Percentiles rank a stretch among this genome's conserved stretches.
Conservation (phyloP, 2,329 filamentous ascomycete genomes). For the Diaporthe destruens region DNA sequence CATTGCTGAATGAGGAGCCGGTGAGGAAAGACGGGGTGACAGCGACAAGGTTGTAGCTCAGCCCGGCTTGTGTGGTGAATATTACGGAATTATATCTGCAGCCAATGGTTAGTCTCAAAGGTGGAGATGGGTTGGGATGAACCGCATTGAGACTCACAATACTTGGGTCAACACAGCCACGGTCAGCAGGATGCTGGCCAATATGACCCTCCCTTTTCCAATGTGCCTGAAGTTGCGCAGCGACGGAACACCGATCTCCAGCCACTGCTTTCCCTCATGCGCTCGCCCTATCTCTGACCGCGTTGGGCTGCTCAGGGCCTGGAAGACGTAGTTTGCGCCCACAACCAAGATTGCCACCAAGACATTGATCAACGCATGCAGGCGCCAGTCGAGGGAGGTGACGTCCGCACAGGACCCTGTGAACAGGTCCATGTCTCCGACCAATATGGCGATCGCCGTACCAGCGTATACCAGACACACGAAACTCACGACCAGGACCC, state of each 20-base stretch:
- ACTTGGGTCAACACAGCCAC: constrained; percentile 61
- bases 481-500: constrained; percentile 42
- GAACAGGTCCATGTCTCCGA: constrained; percentile 54
- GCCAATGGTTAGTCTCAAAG: neutral
- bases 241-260: constrained; percentile 68
- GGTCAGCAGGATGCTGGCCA: constrained; percentile 56
- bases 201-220: constrained; percentile 53
- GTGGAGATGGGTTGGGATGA: neutral
- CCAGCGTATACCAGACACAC: constrained; percentile 55
- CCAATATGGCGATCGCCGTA: constrained; percentile 50
- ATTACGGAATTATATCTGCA: constrained; percentile 65
- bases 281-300: constrained; percentile 61
- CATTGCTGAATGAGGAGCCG: constrained; percentile 54
- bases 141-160: constrained; percentile 55
- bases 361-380: constrained; percentile 60
- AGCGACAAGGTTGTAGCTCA: constrained; percentile 51
- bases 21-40: constrained; percentile 53
- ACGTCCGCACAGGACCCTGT: constrained; percentile 55
- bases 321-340: constrained; percentile 66
- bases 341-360: constrained; percentile 59
- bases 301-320: constrained; percentile 67
- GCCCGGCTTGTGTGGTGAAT: constrained; percentile 55
- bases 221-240: constrained; percentile 62
- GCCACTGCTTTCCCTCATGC: constrained; percentile 60
- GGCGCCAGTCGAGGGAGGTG: constrained; percentile 54